These are phyloP conservation scores for Aspergillus sp. DNA, from an alignment of 2,329 filamentous ascomycete genomes.

Conservation along the genomic window DNA sequence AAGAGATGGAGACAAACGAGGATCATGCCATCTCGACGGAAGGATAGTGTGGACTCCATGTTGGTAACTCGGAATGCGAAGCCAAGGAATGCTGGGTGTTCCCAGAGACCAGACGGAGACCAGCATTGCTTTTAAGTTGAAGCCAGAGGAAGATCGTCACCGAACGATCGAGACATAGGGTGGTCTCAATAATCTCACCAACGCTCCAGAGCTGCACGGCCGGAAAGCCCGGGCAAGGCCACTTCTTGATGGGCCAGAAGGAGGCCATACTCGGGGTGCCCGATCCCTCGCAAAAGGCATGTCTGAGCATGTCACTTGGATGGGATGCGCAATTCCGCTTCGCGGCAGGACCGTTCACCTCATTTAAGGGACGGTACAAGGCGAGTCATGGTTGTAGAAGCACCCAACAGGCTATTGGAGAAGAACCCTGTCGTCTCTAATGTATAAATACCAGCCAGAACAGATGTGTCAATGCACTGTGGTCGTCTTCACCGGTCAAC, in stretches of 20 bases:
- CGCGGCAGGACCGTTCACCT: neutral
- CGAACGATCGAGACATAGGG: neutral
- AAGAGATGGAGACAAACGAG: slow-evolving; percentile 13
- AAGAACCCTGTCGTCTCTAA: no score
- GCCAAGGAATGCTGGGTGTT: neutral
- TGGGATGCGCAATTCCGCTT: neutral
- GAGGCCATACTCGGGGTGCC: neutral
- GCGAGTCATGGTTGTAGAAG: no score
- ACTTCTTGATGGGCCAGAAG: neutral
- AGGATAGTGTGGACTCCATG: slow-evolving; percentile 3
- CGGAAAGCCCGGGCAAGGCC: neutral
- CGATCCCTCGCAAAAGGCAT: neutral
- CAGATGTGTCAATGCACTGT: neutral
- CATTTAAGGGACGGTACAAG: no score
- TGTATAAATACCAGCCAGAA: neutral
- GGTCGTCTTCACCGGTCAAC: neutral
- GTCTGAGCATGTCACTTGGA: neutral
- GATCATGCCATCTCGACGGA: slow-evolving; percentile 11
- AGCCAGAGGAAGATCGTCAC: neutral
- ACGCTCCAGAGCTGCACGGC: neutral
- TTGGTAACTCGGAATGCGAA: neutral
- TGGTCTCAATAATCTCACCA: neutral
- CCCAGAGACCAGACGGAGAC: neutral
- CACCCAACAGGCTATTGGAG: no score
- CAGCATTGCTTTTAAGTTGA: neutral